Evolutionary conservation across 73 alveolate species (phyloP).

Genomic region (Paramecium bursaria): DNA sequence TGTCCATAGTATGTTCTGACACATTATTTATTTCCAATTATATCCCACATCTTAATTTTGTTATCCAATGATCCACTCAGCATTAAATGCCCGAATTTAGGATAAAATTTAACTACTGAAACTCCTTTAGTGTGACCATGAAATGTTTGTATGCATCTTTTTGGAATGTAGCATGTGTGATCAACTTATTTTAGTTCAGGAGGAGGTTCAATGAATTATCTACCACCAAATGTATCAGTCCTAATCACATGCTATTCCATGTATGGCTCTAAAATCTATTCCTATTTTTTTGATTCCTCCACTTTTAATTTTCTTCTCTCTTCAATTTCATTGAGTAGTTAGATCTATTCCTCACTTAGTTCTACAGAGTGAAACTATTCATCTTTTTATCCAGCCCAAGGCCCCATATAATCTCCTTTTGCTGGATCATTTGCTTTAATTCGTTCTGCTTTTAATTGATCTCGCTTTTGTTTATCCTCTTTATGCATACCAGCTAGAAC

Average conservation of each 20-base stretch:
- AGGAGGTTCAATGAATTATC: constrained; percentile 92
- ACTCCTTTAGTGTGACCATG: constrained; percentile 96
- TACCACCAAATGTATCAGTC: constrained; percentile 80
- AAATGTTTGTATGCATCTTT: constrained; percentile 94
- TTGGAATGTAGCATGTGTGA: constrained; percentile 94
- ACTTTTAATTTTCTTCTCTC: constrained; percentile 76
- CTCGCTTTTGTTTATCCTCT: constrained; percentile 67
- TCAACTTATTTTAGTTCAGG: constrained; percentile 89
- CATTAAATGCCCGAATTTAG: constrained; percentile 94
- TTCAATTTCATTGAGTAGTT: constrained; percentile 73
- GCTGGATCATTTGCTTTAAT: constrained; percentile 81
- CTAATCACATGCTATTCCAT: constrained; percentile 55
- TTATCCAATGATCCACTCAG: constrained; percentile 92
- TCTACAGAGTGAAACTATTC: constrained; percentile 79
- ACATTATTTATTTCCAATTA: constrained; percentile 91
- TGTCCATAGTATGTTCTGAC: constrained; percentile 96
- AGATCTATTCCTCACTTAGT: constrained; percentile 78
- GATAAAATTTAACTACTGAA: constrained; percentile 91
- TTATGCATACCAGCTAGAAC: constrained; percentile 57
- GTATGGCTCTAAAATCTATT: constrained; percentile 46
- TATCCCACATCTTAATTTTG: constrained; percentile 97
- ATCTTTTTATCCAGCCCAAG: constrained; percentile 94
- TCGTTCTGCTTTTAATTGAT: constrained; percentile 77
- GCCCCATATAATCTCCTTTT: constrained; percentile 87
- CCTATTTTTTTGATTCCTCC: constrained; percentile 44